Conservation (phyloP, 179 eudicot genomes). For the Spergularia azorica region DNA sequence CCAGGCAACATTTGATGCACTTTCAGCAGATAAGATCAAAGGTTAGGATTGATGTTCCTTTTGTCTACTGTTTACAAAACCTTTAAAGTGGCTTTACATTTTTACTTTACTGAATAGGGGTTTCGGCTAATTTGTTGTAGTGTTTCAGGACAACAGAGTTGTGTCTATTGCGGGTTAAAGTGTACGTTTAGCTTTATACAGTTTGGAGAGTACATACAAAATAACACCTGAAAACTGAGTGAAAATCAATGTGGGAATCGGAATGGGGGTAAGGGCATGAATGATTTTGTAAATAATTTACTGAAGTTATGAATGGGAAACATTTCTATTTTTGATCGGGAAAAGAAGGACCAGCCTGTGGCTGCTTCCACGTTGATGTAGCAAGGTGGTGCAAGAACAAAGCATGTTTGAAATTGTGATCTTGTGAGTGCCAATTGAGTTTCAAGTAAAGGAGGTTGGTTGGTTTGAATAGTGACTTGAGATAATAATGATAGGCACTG, state of each 20-base stretch:
- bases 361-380: not conserved
- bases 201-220: not conserved
- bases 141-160: not conserved
- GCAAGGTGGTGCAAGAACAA: not conserved
- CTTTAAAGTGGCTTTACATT: not conserved
- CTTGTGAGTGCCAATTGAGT: not conserved
- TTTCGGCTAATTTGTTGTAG: not conserved
- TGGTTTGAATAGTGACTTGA: not conserved
- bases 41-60: conserved; percentile 38
- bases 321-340: no score
- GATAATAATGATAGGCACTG: not conserved
- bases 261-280: no score
- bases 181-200: not conserved
- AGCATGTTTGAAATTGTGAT: not conserved
- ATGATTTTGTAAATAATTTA: no score
- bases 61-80: not conserved
- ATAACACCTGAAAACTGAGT: not conserved
- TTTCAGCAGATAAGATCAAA: conserved; percentile 70
- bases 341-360: no score
- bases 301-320: no score
- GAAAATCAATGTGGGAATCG: not conserved
- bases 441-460: no score
- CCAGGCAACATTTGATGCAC: conserved; percentile 89
- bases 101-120: not conserved
- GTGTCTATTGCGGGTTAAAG: not conserved